Evolutionary conservation across 164 flowering plant genomes (phyloP).

Genomic region (Hamamelis virginiana): DNA sequence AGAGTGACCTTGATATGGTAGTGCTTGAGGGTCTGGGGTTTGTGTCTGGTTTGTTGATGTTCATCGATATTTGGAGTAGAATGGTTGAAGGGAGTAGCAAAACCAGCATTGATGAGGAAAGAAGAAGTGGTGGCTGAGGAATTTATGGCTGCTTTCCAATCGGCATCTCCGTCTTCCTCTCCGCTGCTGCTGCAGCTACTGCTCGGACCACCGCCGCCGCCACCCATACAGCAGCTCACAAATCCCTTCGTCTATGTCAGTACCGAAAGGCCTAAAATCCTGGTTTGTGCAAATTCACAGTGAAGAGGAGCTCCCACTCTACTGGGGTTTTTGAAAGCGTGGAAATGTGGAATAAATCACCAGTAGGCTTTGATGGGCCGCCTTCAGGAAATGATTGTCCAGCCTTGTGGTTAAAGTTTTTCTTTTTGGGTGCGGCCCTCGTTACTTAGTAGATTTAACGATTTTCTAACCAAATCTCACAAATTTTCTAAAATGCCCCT

Average conservation of each 20-base stretch:
- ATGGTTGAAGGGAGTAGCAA: conserved; percentile 4
- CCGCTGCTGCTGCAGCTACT: conserved; percentile 62
- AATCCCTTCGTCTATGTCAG: too few species aligned
- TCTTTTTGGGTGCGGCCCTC: too few species aligned
- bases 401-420: background rate
- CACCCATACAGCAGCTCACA: too few species aligned
- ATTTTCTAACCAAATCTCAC: too few species aligned
- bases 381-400: background rate
- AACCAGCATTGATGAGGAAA: conserved; percentile 7
- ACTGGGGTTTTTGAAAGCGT: background rate
- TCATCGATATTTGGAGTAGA: conserved; percentile 7
- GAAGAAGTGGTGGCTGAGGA: conserved; percentile 42
- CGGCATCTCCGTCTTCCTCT: conserved; percentile 83
- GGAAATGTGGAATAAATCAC: background rate
- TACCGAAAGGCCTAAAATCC: too few species aligned
- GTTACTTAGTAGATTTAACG: too few species aligned
- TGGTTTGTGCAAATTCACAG: background rate
- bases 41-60: conserved; percentile 1
- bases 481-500: too few species aligned
- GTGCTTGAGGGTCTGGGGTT: conserved; percentile 49
- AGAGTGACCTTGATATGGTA: conserved; percentile 68
- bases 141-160: conserved; percentile 76
- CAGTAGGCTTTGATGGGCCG: background rate
- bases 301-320: background rate
- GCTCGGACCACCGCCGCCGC: conserved; percentile 10